Base-by-base conservation (phyloP, 805 yeast species). In the Lachancea thermotolerans region DNA sequence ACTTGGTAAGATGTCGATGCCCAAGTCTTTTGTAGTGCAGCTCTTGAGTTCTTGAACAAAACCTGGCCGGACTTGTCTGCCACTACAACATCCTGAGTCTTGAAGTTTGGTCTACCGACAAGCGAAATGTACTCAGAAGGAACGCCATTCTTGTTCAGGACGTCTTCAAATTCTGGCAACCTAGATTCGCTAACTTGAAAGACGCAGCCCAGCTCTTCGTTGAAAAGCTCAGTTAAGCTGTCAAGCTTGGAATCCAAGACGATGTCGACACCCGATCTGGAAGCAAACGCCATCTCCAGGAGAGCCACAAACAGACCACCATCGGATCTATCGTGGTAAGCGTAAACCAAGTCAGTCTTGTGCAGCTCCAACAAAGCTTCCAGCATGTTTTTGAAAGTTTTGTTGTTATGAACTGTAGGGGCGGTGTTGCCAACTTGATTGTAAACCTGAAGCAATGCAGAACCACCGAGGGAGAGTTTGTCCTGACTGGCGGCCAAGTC, bases 271-370 rank as follows among this genome's bases (percentile, higher is more conserved):
- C 99, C 99, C 43, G 80, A 77, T 70, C 97, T 81, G 29, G 91
- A 90, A 37, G 98, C 96, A 69, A 93, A 93, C 0, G 96, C 95
- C 98, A 93, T 93, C 71, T 93, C 99, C 37, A 84, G 69, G 38
- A 86, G 71, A 9, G 98, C 82, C 37, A 85, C 81, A 47, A 90
- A 70, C 60, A 91, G 72, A 62, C 99, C 99, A 75, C 99, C 99
- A 66, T 93, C 99, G 17, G 96, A 86, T 59, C 91, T 75, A 66
- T 93, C 99, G 62, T 93, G 99, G 70, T 93, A 93, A 3, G 97
- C 85, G 60, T 82, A 73, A 11, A 93, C 90, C 36, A 75, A 49
- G 41, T 77, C 73, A 36, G 75, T 69, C 56, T 77, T 73, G 63
- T 93, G 99, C 58, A 93, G 73, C n/a, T 70, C 74, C 48, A 82